These are phyloP conservation scores for Suillus variegatus DNA, from an alignment of 768 basidiomycete species.

Conservation along the genomic window DNA sequence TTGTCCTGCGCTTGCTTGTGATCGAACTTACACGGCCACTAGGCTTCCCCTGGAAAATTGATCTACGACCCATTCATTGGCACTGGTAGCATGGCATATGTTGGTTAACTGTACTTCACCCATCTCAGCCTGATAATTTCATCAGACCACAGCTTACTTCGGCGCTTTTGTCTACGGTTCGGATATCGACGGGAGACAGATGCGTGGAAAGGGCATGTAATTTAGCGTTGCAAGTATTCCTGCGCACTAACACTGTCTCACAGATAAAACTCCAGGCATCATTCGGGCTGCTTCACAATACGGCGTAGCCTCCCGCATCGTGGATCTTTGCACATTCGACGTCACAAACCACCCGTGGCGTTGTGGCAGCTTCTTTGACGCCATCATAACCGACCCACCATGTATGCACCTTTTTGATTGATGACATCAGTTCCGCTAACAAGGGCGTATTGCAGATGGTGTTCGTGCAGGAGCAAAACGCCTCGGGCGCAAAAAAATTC, in stretches of 20 bases:
- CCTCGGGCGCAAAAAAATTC: constrained; percentile 64
- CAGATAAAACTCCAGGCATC: constrained; percentile 63
- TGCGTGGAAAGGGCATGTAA: constrained; percentile 83
- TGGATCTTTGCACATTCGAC: constrained; percentile 91
- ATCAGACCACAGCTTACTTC: constrained; percentile 82
- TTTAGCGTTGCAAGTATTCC: neutral
- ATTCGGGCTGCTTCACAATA: constrained; percentile 84
- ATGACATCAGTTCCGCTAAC: neutral
- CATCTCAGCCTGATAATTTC: neutral
- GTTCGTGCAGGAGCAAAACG: constrained; percentile 88
- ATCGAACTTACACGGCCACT: neutral
- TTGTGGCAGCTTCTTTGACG: constrained; percentile 88
- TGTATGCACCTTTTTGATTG: constrained; percentile 51
- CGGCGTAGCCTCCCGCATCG: constrained; percentile 65
- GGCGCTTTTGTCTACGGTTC: constrained; percentile 88
- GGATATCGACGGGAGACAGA: constrained; percentile 96
- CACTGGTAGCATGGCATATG: constrained; percentile 90
- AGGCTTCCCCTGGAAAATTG: constrained; percentile 88
- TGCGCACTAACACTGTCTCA: constrained; percentile 2
- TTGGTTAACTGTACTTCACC: constrained; percentile 34
- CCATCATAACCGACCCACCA: constrained; percentile 92
- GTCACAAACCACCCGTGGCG: constrained; percentile 90
- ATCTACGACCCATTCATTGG: constrained; percentile 97
- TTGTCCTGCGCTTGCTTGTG: neutral
- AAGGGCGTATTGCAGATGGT: constrained; percentile 61